Evolutionary conservation across 2,329 filamentous ascomycete species (phyloP).

Genomic region (Cercospora janseana): DNA sequence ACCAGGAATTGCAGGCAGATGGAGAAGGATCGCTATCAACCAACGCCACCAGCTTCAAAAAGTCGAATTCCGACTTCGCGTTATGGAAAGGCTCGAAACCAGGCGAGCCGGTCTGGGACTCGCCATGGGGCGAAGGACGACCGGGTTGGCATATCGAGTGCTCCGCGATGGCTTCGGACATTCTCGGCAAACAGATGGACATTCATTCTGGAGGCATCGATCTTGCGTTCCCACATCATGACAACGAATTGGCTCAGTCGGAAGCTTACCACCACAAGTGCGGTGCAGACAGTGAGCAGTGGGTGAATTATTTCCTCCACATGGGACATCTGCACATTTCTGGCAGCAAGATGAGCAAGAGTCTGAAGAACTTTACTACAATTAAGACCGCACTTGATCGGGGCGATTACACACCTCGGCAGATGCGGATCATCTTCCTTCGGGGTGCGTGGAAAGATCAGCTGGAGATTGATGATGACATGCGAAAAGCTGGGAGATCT

Average conservation of each 20-base stretch:
- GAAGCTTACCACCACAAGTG: conserved; percentile 71
- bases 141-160: conserved; percentile 98
- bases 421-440: conserved; percentile 81
- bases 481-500: conserved; percentile 65
- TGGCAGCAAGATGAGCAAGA: conserved; percentile 95
- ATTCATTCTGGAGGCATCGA: conserved; percentile 93
- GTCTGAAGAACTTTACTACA: conserved; percentile 91
- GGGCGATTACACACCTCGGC: conserved; percentile 72
- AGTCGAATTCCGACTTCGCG: conserved; percentile 78
- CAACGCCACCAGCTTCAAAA: conserved; percentile 60
- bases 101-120: conserved; percentile 87
- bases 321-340: conserved; percentile 90
- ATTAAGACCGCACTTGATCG: conserved; percentile 75
- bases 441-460: conserved; percentile 87
- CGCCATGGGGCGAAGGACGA: conserved; percentile 80
- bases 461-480: conserved; percentile 78
- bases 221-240: conserved; percentile 86
- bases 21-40: conserved; percentile 78
- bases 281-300: conserved; percentile 54
- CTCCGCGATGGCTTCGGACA: conserved; percentile 88
- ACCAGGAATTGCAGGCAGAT: conserved; percentile 80
- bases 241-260: conserved; percentile 87
- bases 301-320: conserved; percentile 95
- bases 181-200: conserved; percentile 82
- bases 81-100: conserved; percentile 91